Evolutionary conservation across 2,329 filamentous ascomycete genomes (phyloP), one percentile per base, ranked within the genome.

Genomic region (Aspergillus cejpii): DNA sequence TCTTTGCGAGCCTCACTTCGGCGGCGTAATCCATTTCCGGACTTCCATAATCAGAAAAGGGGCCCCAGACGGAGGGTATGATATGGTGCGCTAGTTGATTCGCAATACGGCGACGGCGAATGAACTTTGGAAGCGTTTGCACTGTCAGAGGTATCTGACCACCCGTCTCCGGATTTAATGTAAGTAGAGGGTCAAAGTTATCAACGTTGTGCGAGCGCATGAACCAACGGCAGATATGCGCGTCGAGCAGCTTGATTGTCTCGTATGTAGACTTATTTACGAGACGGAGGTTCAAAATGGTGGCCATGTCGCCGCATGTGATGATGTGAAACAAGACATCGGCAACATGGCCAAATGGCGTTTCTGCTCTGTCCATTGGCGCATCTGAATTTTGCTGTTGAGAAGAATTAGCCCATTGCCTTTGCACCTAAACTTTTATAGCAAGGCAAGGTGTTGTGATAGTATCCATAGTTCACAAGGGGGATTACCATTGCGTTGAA

Each of bases 101-200:
- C 10, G 58, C 56, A 5, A 55, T 56, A 21, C 47, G 44, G 21
- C 56, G 51, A 4, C 59, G 59, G 29, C 52, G 50, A 17, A 55
- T 41, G 28, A 56, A 59, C 21, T 48, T 52, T 37, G 49, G 44
- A 7, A 62, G 47, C 19, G 48, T 54, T 39, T 56, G 48, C 21
- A 62, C 51, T 12, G 54, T 59, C 33, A 61, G 24, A 24, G 47
- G 26, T 8, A 12, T 43, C 21, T 49, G 52, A n/a, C 54, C 50
- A 21, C 58, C 55, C 7, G 52, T 60, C 39, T 41, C 47, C 5
- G 53, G 52, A 21, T 60, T 48, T 24, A 62, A 36, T 10, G 69
- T 63, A 51, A 83, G 79, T 11, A 81, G 74, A 6, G 67, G 65
- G 49, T 80, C 72, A 52, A 83, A 83, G 7, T 76, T 76, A 20